Base-by-base conservation (phyloP, 768 basidiomycete genomes). In the Tylopilus rubrobrunneus region DNA sequence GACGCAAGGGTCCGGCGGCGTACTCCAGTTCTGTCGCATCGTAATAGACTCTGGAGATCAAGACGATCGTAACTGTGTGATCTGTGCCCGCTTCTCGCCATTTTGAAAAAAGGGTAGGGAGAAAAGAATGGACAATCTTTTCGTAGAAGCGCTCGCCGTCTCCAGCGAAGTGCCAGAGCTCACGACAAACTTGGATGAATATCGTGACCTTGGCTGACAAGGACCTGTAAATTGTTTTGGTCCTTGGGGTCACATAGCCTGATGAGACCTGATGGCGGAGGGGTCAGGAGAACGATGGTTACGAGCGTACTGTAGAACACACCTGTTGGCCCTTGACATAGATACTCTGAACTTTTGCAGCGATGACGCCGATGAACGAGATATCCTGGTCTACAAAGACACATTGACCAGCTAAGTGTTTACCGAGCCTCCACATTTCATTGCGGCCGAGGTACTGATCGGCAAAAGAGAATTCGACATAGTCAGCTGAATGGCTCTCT, bases 111-210 rank as follows among this genome's bases (percentile, higher is more conserved):
- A 98, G 79, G 14, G 88, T 81, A 1, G 96, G 94, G 8, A 99
- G 82, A 74, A 98, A 98, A 4, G 94, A 92, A 67, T 98, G 94
- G 3, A 96, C 88, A n/a, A 96, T 89, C 73, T 98, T 98, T 68
- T 98, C 97, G 66, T 92, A 88, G 71, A 88, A 93, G 6, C 95
- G 83, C 68, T 97, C 94, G 23, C 97, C 97, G 56, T 98, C 97
- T 34, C 91, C 93, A 23, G 94, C 82, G 65, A 98, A 98, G 63
- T 97, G 91, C 92, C 92, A 98, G 51, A 97, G 82, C 66, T 98
- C 97, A 45, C 86, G 83, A 67, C 93, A 96, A 15, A 99, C 89
- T 76, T 98, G 95, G 45, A 99, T 92, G 69, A 97, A 96, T 52
- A 98, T 87, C 19, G 91, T 97, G 34, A 88, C 80, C 64, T 89